Evolutionary conservation across 169 alveolate genomes (phyloP), one percentile per base, ranked within the genome.

Genomic region (Plasmodium malariae): DNA sequence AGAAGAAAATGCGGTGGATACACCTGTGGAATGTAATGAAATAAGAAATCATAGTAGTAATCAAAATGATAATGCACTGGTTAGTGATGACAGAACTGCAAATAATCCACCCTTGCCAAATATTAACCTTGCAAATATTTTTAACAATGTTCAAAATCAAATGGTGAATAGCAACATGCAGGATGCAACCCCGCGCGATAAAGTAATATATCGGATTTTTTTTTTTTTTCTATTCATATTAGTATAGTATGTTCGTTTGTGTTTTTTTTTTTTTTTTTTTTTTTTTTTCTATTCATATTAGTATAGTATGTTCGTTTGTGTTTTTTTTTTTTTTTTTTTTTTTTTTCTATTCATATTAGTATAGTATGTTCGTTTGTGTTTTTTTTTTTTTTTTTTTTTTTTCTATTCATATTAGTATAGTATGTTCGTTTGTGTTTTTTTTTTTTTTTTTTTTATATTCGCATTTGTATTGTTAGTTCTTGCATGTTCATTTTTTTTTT

Each of bases 141-240:
- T 78, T 48, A 78, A 63, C 32, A 30, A 51, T 43, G 76, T 62
- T 17, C 89, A 78, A 36, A 62, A 45, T 19, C 89, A 78, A 48
- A 6, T 78, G 65, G 34, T 28, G 6, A 48, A 54, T 24, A 36
- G 30, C 40, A n/a, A 24, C 4, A 6, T 43, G 2, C 71, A 30
- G 6, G 67, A 11, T 5, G 88, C 45, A 24, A 62, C 63, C 7
- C 78, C 74, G 17, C 71, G 60, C 30, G 89, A 78, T 78, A 78
- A 78, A 65, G 89, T 78, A 78, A 37, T 26, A 4, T 24, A 2
- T 19, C 2, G 2, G 0, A 14, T 54, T 54, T 3, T 21, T 1
- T 3, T 19, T 19, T 54, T 19, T 17, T 19, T 19, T 14, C 6
- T 19, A 19, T 14, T 1, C 28, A 1, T 19, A 5, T 54, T 14